Evolutionary conservation across 192 early-diverging fungal species (phyloP).

Genomic region (Jimgerdemannia lactiflua): DNA sequence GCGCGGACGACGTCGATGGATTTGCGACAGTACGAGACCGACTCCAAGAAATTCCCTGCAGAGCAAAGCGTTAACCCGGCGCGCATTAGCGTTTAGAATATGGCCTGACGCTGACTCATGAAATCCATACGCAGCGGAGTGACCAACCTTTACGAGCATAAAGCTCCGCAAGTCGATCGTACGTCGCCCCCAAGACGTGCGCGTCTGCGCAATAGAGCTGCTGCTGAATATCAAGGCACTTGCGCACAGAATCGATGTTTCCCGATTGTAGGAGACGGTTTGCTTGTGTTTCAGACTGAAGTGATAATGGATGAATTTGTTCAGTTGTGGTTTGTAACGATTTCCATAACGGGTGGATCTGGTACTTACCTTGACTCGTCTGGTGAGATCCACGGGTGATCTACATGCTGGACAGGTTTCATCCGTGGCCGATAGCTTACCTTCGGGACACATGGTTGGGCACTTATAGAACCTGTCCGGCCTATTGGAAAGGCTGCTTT

Average conservation of each 20-base stretch:
- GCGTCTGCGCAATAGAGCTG: neutral
- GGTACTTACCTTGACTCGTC: neutral
- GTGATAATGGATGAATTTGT: neutral
- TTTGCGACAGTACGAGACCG: slow-evolving; percentile 8
- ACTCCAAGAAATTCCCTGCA: neutral
- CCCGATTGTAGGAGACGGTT: neutral
- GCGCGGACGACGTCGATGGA: slow-evolving; percentile 6
- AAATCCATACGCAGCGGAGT: too few relatives aligned
- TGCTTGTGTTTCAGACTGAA: neutral
- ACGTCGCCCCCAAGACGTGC: neutral
- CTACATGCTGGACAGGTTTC: neutral
- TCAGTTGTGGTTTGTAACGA: too few relatives aligned
- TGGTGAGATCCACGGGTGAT: neutral
- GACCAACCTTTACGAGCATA: neutral
- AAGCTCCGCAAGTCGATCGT: neutral
- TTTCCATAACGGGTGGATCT: neutral
- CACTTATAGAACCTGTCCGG: neutral
- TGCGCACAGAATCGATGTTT: neutral
- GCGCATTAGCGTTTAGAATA: too few relatives aligned
- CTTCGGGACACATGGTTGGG: neutral
- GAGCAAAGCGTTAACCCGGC: neutral
- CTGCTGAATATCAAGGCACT: neutral
- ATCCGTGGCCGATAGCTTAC: neutral
- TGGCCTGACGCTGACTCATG: too few relatives aligned
- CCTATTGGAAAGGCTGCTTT: neutral